Evolutionary conservation across 805 yeast species (phyloP).

Genomic region (Cephaloascus albidus): DNA sequence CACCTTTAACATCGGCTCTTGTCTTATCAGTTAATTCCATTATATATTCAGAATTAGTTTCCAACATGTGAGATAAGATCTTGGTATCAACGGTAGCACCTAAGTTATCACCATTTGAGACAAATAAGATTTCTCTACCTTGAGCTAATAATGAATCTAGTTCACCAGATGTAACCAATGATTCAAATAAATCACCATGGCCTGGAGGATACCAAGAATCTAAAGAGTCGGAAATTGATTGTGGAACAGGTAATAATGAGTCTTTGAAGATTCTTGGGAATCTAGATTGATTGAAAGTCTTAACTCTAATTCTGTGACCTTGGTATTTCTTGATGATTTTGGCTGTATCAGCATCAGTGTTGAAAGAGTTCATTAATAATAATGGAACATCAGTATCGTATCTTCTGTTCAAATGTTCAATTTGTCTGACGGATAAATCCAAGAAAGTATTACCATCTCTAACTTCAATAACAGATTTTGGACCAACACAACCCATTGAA

Average conservation of each 20-base stretch:
- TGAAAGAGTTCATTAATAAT: constrained; percentile 96
- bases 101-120: constrained; percentile 95
- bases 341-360: constrained; percentile 93
- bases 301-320: constrained; percentile 90
- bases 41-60: constrained; percentile 84
- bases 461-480: constrained; percentile 95
- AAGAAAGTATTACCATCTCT: constrained; percentile 97
- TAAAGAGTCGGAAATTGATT: constrained; percentile 57
- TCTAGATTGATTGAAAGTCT: constrained; percentile 96
- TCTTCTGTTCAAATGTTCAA: constrained; percentile 85
- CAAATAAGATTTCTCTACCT: constrained; percentile 92
- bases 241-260: constrained; percentile 92
- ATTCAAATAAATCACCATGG: constrained; percentile 95
- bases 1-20: constrained; percentile 99
- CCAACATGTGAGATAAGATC: constrained; percentile 87
- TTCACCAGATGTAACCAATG: constrained; percentile 83
- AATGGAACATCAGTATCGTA: constrained; percentile 92
- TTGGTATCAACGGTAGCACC: constrained; percentile 96
- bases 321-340: constrained; percentile 93
- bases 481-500: constrained; percentile 99
- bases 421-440: constrained; percentile 93
- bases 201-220: constrained; percentile 99
- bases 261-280: constrained; percentile 95
- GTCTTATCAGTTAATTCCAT: constrained; percentile 99
- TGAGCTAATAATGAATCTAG: constrained; percentile 81